Conservation (phyloP, 208 protist species). For the Trypanosomatidae sp. region DNA sequence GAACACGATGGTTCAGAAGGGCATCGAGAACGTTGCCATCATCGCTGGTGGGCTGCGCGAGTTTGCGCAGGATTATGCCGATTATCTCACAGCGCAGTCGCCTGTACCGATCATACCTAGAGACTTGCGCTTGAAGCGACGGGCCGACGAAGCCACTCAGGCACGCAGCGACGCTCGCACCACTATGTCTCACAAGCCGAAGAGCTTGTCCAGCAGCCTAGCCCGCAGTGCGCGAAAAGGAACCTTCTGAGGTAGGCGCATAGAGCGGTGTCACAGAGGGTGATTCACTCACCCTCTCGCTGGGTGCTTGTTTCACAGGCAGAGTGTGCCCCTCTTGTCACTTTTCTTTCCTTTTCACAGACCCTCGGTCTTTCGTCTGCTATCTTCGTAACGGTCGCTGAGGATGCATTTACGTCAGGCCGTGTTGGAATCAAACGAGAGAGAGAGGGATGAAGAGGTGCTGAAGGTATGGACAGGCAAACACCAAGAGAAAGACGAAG, state of each 20-base stretch:
- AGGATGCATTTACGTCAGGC: no score
- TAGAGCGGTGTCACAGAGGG: background rate
- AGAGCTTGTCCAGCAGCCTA: constrained; percentile 82
- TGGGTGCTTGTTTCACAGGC: background rate
- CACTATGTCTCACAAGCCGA: constrained; percentile 73
- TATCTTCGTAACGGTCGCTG: no score
- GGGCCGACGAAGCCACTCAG: constrained; percentile 59
- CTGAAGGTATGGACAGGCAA: background rate
- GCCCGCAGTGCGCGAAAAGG: constrained; percentile 34
- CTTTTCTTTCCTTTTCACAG: background rate
- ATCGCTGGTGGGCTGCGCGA: constrained; percentile 81
- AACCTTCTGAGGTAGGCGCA: constrained; percentile 11
- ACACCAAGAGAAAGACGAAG: background rate
- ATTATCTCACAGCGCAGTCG: constrained; percentile 46
- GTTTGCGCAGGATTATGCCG: constrained; percentile 81
- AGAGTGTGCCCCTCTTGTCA: background rate
- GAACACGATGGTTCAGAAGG: constrained; percentile 81
- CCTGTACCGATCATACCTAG: constrained; percentile 73
- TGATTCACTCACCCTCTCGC: background rate
- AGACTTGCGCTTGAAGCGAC: constrained; percentile 67
- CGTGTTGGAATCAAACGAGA: background rate
- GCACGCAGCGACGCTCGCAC: constrained; percentile 78
- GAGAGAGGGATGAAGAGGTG: background rate
- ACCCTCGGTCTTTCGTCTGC: background rate
- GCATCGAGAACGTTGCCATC: constrained; percentile 86